phyloP scores from a whole-genome alignment of 805 yeast genomes.

The Saccharomycopsis sp. region DNA sequence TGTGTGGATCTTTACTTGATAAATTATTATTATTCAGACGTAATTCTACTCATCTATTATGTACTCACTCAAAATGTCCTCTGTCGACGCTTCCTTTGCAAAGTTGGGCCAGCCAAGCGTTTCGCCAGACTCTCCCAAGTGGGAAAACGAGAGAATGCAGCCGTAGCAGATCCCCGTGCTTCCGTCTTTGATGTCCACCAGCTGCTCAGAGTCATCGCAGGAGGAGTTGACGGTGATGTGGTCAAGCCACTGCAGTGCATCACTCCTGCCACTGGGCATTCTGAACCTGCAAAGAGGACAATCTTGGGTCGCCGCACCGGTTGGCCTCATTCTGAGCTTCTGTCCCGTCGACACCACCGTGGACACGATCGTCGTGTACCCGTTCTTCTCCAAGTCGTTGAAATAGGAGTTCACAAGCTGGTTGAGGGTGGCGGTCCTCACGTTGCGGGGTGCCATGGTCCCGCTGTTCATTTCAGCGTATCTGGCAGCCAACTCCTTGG shows the following conservation, averaged over 20 bases:
- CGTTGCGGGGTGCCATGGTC: conserved; percentile 22
- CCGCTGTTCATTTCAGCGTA: conserved; percentile 11
- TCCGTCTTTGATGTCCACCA: background rate
- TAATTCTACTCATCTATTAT: conserved; percentile 27
- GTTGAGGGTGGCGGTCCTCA: conserved; percentile 35
- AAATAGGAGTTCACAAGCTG: conserved; percentile 36
- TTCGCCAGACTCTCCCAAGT: conserved; percentile 28
- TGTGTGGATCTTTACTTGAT: too few species aligned
- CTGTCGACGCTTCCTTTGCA: too few species aligned
- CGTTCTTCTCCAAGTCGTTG: conserved; percentile 32
- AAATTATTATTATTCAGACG: too few species aligned
- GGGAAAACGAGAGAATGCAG: conserved; percentile 30
- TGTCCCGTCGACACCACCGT: conserved; percentile 41
- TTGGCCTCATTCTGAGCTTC: conserved; percentile 31
- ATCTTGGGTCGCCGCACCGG: conserved; percentile 1
- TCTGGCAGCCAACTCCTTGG: background rate
- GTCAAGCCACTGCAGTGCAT: conserved; percentile 34
- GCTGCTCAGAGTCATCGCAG: conserved; percentile 29
- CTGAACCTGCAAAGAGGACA: conserved; percentile 9
- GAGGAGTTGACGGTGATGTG: conserved; percentile 35
- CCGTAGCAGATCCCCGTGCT: conserved; percentile 33
- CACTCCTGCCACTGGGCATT: conserved; percentile 25
- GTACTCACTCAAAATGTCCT: conserved; percentile 31
- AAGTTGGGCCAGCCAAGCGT: conserved; percentile 34
- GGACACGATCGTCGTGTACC: conserved; percentile 40